phyloP scores from a whole-genome alignment of 106 monocot genomes.

The Dendrobium chrysotoxum region DNA sequence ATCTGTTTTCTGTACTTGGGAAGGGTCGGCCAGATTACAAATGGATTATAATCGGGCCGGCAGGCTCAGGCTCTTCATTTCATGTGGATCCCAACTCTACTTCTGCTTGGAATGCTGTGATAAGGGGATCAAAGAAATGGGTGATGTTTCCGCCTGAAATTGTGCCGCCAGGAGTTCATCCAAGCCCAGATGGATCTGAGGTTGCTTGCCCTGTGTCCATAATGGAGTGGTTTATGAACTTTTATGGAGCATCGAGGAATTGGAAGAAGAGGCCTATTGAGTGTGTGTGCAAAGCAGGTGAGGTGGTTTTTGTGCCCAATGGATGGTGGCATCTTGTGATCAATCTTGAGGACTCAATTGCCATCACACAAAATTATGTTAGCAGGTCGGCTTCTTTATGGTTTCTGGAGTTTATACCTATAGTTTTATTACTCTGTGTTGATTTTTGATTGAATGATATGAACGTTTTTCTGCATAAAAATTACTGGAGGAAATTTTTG shows the following conservation, averaged over 20 bases:
- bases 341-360: slow-evolving; percentile 94
- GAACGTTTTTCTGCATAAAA: background rate
- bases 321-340: slow-evolving; percentile 99
- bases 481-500: background rate
- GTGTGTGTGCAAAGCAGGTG: slow-evolving; percentile 80
- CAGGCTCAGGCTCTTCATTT: slow-evolving; percentile 93
- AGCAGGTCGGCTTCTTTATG: slow-evolving; percentile 56
- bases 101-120: slow-evolving; percentile 95
- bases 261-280: slow-evolving; percentile 84
- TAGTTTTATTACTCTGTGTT: background rate
- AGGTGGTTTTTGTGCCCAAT: slow-evolving; percentile 95
- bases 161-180: slow-evolving; percentile 90
- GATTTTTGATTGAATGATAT: no score
- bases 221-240: slow-evolving; percentile 99
- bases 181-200: slow-evolving; percentile 83
- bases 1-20: slow-evolving; percentile 75
- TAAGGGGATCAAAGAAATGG: slow-evolving; percentile 94
- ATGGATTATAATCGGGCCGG: slow-evolving; percentile 90
- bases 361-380: slow-evolving; percentile 96
- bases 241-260: slow-evolving; percentile 54
- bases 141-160: slow-evolving; percentile 93
- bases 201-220: slow-evolving; percentile 95
- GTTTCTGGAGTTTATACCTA: background rate
- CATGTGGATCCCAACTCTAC: slow-evolving; percentile 98
- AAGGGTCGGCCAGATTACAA: slow-evolving; percentile 72